Evolutionary conservation across 208 protist species (phyloP).

Genomic region (Acanthamoeba castellanii): DNA sequence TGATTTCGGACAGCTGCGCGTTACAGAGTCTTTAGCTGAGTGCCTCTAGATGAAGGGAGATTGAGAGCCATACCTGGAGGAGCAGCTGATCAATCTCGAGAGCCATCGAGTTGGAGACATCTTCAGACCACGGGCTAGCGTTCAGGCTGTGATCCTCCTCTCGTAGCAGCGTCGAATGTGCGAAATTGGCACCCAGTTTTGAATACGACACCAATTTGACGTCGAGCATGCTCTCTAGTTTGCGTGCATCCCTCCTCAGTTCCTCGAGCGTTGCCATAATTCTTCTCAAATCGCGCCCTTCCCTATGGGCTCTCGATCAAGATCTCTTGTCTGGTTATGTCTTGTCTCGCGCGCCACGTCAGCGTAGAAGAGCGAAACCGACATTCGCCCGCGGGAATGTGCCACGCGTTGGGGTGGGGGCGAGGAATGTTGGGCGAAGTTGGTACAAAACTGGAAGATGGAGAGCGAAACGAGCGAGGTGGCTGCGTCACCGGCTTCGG

Average conservation of each 20-base stretch:
- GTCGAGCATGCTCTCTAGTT: constrained; percentile 50
- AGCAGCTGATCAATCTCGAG: constrained; percentile 62
- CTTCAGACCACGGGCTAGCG: constrained; percentile 29
- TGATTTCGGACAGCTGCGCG: constrained; percentile 31
- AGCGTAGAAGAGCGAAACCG: too few species aligned
- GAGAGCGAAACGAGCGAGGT: neutral
- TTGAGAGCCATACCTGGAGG: neutral
- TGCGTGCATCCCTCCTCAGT: constrained; percentile 43
- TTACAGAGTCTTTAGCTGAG: neutral
- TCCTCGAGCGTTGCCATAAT: constrained; percentile 37
- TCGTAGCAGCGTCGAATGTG: constrained; percentile 47
- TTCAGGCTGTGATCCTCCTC: neutral
- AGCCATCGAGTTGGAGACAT: constrained; percentile 64
- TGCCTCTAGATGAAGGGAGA: neutral
- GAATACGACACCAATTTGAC: constrained; percentile 67
- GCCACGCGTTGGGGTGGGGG: too few species aligned
- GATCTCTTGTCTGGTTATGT: too few species aligned
- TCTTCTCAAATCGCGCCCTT: too few species aligned
- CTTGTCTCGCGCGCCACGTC: too few species aligned
- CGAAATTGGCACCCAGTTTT: constrained; percentile 59
- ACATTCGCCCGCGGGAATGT: too few species aligned
- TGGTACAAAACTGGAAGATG: neutral
- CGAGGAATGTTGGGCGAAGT: neutral
- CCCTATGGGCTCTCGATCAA: too few species aligned
- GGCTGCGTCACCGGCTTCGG: neutral